phyloP scores from a whole-genome alignment of 192 early-diverging fungal species.

The Diversispora epigaea region DNA sequence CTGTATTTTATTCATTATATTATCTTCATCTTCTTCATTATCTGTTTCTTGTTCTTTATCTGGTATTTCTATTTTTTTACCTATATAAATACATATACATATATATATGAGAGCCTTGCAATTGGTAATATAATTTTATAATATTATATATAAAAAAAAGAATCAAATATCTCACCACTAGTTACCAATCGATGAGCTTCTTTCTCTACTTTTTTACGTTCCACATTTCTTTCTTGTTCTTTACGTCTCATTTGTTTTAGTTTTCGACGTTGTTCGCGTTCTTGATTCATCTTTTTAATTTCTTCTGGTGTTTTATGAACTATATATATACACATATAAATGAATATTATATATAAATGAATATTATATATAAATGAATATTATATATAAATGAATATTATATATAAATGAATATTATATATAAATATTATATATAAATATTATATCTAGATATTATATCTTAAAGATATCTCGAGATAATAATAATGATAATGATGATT shows the following conservation, averaged over 20 bases:
- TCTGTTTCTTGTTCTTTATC: too few species aligned
- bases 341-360: not conserved
- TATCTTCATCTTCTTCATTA: too few species aligned
- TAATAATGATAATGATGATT: constrained; percentile 4
- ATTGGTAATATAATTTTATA: too few species aligned
- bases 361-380: not conserved
- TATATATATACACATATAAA: constrained; percentile 26
- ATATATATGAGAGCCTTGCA: too few species aligned
- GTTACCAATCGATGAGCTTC: constrained; percentile 54
- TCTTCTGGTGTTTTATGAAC: constrained; percentile 75
- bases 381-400: not conserved
- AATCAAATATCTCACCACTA: constrained; percentile 33
- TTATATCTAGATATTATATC: not conserved
- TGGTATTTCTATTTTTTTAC: too few species aligned
- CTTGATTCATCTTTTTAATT: constrained; percentile 60
- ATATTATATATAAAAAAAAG: not conserved
- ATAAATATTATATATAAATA: not conserved
- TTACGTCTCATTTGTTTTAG: constrained; percentile 70
- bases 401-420: not conserved
- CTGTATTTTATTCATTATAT: too few species aligned
- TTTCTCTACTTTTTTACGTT: constrained; percentile 68
- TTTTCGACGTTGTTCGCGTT: constrained; percentile 58
- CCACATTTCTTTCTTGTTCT: constrained; percentile 84
- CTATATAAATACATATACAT: too few species aligned
- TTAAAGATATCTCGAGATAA: not conserved